A percentile compares a stretch with the other conserved stretches of the same genome.
Conservation (phyloP, 257 asterid genomes). For the Prunella vulgaris region DNA sequence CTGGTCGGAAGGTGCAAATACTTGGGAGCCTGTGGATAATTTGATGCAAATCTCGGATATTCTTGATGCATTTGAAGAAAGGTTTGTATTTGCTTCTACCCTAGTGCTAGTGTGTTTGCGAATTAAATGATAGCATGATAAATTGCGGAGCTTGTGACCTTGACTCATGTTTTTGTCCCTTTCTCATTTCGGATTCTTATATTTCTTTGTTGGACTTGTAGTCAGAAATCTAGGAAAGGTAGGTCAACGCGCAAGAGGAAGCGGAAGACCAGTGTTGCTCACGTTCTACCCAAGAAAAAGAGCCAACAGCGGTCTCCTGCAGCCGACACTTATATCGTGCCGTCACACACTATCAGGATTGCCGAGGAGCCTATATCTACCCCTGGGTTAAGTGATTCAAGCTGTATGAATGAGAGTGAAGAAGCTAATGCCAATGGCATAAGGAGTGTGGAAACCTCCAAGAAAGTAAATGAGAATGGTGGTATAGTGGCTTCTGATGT, state of each 20-base stretch:
- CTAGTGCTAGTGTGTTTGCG: conserved; percentile 7
- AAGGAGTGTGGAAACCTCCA: conserved; percentile 31
- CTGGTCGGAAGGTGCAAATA: conserved; percentile 84
- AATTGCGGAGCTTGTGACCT: conserved; percentile 5
- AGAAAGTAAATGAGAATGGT: conserved; percentile 40
- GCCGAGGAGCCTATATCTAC: conserved; percentile 29
- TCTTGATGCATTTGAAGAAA: conserved; percentile 76
- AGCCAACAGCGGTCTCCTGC: conserved; percentile 42
- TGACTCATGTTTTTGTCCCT: conserved; percentile 16
- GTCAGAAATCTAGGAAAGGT: conserved; percentile 52
- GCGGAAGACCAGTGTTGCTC: conserved; percentile 52
- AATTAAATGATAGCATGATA: conserved; percentile 13
- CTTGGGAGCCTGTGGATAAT: conserved; percentile 92
- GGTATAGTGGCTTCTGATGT: conserved; percentile 20
- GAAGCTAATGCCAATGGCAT: conserved; percentile 24
- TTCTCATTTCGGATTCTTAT: conserved; percentile 19
- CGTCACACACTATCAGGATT: conserved; percentile 39
- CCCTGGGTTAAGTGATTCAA: conserved; percentile 29
- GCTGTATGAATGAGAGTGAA: conserved; percentile 24
- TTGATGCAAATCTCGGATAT: conserved; percentile 57
- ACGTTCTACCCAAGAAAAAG: conserved; percentile 58
- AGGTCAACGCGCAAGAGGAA: conserved; percentile 62
- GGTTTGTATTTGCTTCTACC: conserved; percentile 38
- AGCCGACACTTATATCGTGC: conserved; percentile 44
- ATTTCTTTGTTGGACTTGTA: conserved; percentile 27